Base-by-base conservation (phyloP, 352 stramenopile species). In the Globisporangium polare region DNA sequence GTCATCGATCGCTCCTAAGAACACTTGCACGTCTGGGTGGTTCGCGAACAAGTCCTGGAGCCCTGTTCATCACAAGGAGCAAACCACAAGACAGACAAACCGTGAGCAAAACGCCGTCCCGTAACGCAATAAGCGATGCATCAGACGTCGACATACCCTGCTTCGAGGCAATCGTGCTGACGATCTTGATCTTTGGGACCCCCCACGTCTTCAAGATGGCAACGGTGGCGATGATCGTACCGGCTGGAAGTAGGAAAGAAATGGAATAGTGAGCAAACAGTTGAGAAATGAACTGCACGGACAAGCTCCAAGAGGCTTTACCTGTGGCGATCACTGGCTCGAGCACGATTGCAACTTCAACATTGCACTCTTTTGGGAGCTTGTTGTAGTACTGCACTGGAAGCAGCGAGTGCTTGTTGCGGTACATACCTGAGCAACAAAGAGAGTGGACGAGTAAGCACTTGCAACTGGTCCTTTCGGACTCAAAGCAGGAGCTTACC, bases 321-420 rank as follows among this genome's bases (percentile, higher is more conserved):
- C 86, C 86, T 22, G 95, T 98, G 12, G 94, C 94, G 71, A 99
- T 98, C 50, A 99, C 82, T 18, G 96, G 96, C 76, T 99, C 97
- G 33, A 99, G 73, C 26, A 99, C 80, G 63, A 98, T 98, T 9
- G 97, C 97, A 37, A 96, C 87, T 58, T 98, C 90, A 17, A 82
- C 74, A 41, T 90, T 81, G 74, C 94, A 97, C 65, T 97, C 81
- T 59, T 97, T 97, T 2, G 97, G 97, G 3, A 99, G 78, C 65
- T 98, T 96, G 86, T 99, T 99, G 80, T 99, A 99, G 83, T 99
- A 99, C 67, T 99, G 93, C n/a, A 99, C 94, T 3, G 96, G 96
- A 29, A 97, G 66, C 9, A 98, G 75, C 47, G 82, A 93, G 50
- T 93, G 78, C 59, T 97, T 97, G 72, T 92, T 90, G 57, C 87